These are phyloP conservation scores for Agroathelia rolfsii DNA, from an alignment of 1,284 basidiomycete genomes.

Conservation along the genomic window DNA sequence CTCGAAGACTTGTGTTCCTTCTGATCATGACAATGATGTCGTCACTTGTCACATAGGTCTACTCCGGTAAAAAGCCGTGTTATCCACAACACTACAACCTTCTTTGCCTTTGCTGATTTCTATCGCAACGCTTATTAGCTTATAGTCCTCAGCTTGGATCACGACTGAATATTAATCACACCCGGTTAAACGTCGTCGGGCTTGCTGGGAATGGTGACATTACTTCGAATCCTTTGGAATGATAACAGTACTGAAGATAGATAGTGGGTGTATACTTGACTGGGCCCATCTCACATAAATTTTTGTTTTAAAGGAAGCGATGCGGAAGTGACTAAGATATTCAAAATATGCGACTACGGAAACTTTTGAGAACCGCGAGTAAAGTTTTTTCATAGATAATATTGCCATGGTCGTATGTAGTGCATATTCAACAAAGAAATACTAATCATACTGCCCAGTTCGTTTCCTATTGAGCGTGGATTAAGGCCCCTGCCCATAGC, in stretches of 20 bases:
- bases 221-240: conserved; percentile 7
- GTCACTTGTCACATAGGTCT: conserved; percentile 24
- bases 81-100: conserved; percentile 3
- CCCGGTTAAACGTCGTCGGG: conserved; percentile 66
- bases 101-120: conserved; percentile 4
- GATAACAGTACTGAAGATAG: conserved; percentile 6
- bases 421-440: no score
- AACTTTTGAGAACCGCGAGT: no score
- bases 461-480: no score
- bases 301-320: no score
- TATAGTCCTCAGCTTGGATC: conserved; percentile 74
- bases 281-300: conserved; percentile 60
- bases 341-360: no score
- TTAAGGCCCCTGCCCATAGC: no score
- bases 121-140: conserved; percentile 29
- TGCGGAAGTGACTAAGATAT: no score
- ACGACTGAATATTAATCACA: conserved; percentile 62
- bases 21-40: background rate
- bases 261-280: conserved; percentile 50
- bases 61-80: conserved; percentile 43
- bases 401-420: no score
- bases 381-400: no score
- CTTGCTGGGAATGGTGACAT: conserved; percentile 51
- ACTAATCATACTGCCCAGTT: no score
- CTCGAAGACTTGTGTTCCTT: conserved; percentile 19